Evolutionary conservation across 148 eudicot species (phyloP).

Genomic region (Chenopodium quinoa): DNA sequence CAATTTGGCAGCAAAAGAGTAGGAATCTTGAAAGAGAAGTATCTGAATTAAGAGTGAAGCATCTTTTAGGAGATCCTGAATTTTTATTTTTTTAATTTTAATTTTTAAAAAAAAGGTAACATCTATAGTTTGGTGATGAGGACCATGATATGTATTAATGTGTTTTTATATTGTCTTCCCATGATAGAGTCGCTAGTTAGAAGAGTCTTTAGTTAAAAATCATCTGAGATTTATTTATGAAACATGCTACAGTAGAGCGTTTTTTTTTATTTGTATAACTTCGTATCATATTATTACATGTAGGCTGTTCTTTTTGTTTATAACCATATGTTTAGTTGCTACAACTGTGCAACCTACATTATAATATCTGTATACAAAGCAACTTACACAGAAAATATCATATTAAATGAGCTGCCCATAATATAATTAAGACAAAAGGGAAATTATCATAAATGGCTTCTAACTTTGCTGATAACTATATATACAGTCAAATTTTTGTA

Average conservation of each 20-base stretch:
- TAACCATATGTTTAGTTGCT: neutral
- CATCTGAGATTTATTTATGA: neutral
- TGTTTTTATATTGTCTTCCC: neutral
- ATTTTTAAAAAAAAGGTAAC: neutral
- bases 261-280: neutral
- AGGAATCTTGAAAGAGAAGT: neutral
- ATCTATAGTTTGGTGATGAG: neutral
- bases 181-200: neutral
- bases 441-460: neutral
- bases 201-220: neutral
- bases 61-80: neutral
- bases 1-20: neutral
- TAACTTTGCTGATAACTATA: neutral
- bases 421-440: too few relatives aligned
- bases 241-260: neutral
- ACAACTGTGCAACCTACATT: neutral
- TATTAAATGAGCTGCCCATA: too few relatives aligned
- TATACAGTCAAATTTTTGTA: neutral
- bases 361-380: too few relatives aligned
- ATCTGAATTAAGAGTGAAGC: neutral
- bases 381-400: neutral
- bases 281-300: neutral
- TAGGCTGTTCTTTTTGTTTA: neutral
- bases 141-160: neutral
- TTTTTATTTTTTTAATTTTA: too few relatives aligned